These are phyloP conservation scores for Pyricularia pennisetigena DNA, from an alignment of 2,329 filamentous ascomycete species.

Conservation along the genomic window DNA sequence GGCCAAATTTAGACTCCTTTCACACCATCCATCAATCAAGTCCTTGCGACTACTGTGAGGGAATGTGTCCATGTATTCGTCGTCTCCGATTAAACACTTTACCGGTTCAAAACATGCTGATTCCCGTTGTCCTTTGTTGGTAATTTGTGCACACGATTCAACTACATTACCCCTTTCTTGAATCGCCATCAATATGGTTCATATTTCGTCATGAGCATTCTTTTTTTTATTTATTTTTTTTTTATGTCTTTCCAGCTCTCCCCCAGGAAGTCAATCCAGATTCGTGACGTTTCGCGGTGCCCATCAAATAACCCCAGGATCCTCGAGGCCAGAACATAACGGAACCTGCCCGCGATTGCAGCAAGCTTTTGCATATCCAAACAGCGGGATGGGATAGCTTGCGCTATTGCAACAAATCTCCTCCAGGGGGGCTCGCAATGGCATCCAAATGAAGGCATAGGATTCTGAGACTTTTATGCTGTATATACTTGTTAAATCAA, in stretches of 20 bases:
- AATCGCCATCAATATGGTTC: background rate
- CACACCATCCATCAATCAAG: background rate
- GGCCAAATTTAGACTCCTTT: background rate
- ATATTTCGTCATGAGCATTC: background rate
- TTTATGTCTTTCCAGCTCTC: background rate
- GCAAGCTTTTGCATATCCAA: background rate
- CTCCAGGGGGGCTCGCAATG: background rate
- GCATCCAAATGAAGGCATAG: background rate
- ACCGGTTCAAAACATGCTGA: background rate
- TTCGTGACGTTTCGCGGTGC: background rate
- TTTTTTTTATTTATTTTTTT: too few relatives aligned
- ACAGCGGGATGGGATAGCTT: background rate
- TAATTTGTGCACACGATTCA: background rate
- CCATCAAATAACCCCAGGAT: background rate
- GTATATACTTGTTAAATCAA: background rate
- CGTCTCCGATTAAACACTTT: background rate
- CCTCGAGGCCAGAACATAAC: background rate
- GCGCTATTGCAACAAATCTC: background rate
- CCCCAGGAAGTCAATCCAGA: background rate
- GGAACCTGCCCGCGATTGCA: background rate
- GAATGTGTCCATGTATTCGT: background rate
- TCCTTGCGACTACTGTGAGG: background rate
- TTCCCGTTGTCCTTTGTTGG: too few relatives aligned
- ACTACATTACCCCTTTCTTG: background rate
- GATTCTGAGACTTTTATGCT: background rate